A percentile compares a stretch with the other conserved stretches of the same genome.
Evolutionary conservation across 495 filamentous ascomycete species (phyloP).

Genomic region (Parathielavia appendiculata): DNA sequence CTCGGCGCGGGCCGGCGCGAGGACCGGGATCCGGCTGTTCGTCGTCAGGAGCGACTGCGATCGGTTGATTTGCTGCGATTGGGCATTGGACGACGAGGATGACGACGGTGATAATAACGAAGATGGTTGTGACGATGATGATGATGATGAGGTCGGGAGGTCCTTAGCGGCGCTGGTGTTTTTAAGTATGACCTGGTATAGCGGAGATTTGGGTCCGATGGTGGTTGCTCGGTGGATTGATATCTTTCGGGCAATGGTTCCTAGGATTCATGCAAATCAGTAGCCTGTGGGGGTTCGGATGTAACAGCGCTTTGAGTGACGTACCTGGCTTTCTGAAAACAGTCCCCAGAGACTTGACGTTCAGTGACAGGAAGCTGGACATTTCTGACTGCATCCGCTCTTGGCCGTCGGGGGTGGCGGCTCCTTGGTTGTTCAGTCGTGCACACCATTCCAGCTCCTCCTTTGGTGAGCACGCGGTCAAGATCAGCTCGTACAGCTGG

Average conservation of each 20-base stretch:
- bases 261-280: constrained; percentile 30
- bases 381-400: constrained; percentile 43
- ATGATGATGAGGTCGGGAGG: background rate
- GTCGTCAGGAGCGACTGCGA: constrained; percentile 67
- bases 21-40: constrained; percentile 53
- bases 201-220: constrained; percentile 54
- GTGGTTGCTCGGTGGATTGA: constrained; percentile 76
- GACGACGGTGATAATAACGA: background rate
- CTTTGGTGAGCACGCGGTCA: constrained; percentile 78
- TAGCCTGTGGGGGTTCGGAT: background rate
- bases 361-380: constrained; percentile 58
- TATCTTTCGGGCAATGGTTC: constrained; percentile 66
- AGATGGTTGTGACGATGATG: no score
- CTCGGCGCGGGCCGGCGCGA: constrained; percentile 66
- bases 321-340: constrained; percentile 62
- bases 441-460: constrained; percentile 77
- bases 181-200: constrained; percentile 77
- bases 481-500: constrained; percentile 74
- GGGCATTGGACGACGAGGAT: constrained; percentile 25
- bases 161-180: constrained; percentile 74
- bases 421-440: constrained; percentile 39
- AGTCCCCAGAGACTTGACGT: constrained; percentile 68
- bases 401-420: constrained; percentile 36
- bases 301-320: background rate
- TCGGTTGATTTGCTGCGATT: constrained; percentile 53